Conservation (phyloP, 495 filamentous ascomycete species). For the Podospora sp. region DNA sequence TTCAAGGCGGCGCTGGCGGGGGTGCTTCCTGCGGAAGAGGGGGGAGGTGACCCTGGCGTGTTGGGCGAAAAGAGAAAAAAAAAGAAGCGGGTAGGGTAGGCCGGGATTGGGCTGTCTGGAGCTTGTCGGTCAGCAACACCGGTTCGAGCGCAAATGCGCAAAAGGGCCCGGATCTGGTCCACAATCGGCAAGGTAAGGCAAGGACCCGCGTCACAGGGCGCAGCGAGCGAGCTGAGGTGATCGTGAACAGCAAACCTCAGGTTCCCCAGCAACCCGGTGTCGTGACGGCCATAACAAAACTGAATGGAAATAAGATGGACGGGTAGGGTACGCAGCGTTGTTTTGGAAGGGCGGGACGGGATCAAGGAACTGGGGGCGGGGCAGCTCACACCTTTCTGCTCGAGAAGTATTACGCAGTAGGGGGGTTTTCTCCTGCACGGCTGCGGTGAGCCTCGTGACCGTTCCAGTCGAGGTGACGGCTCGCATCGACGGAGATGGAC, state of each 20-base stretch:
- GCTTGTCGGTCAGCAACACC: slow-evolving; percentile 28
- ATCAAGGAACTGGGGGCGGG: slow-evolving; percentile 4
- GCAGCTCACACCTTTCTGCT: slow-evolving; percentile 1
- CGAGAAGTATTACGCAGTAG: background rate
- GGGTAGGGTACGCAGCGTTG: background rate
- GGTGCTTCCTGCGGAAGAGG: slow-evolving; percentile 5
- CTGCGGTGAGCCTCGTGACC: slow-evolving; percentile 18
- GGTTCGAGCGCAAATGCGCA: slow-evolving; percentile 15
- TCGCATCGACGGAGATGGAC: background rate
- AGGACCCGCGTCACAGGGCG: slow-evolving; percentile 14
- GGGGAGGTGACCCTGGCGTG: slow-evolving; percentile 10
- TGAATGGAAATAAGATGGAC: background rate
- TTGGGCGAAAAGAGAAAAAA: slow-evolving; percentile 30
- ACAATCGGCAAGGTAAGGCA: slow-evolving; percentile 25
- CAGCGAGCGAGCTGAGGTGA: background rate
- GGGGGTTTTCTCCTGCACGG: background rate
- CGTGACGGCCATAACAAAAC: background rate
- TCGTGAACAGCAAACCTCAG: background rate
- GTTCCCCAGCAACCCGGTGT: background rate
- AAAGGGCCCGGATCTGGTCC: slow-evolving; percentile 27
- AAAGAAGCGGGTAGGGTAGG: slow-evolving; percentile 3
- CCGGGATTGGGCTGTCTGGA: slow-evolving; percentile 23
- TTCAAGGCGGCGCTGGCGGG: background rate
- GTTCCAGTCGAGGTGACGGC: background rate
- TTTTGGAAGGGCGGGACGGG: slow-evolving; percentile 5